A percentile compares a stretch with the other conserved stretches of the same genome.
Evolutionary conservation across 305 asterid genomes (phyloP).

Genomic region (Solanum hybrid): DNA sequence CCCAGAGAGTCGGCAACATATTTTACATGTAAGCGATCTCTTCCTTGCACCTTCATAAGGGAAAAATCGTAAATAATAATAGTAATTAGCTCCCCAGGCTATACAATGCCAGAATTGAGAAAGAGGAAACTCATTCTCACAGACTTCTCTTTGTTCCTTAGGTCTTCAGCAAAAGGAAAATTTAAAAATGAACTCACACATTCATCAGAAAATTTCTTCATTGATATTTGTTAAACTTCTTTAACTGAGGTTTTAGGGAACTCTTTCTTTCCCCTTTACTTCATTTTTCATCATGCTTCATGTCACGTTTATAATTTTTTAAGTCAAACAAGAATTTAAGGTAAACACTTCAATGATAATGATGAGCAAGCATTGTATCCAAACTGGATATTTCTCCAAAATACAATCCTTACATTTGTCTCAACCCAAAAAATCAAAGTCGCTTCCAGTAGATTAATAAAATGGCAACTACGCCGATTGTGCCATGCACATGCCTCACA

Average conservation of each 20-base stretch:
- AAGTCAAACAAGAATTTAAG: neutral
- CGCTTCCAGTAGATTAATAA: neutral
- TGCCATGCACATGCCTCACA: neutral
- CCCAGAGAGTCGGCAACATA: slow-evolving; percentile 72
- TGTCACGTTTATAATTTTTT: neutral
- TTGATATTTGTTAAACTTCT: neutral
- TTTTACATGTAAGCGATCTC: slow-evolving; percentile 72
- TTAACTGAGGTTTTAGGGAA: neutral
- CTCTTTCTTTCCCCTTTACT: neutral
- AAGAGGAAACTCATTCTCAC: neutral
- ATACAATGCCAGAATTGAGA: neutral
- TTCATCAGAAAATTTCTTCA: neutral
- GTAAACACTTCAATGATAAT: neutral
- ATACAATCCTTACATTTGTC: neutral
- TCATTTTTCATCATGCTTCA: neutral
- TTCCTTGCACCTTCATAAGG: slow-evolving; percentile 77
- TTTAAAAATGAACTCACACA: neutral
- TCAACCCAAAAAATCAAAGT: neutral
- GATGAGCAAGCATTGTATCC: neutral
- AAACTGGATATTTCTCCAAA: neutral
- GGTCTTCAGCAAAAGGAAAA: neutral
- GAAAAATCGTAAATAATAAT: slow-evolving; percentile 3
- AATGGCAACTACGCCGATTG: neutral
- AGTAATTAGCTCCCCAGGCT: neutral
- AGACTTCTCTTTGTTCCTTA: neutral